A percentile compares a stretch with the other conserved stretches of the same genome.
Evolutionary conservation across 2,329 filamentous ascomycete species (phyloP).

Genomic region (Xylariales sp.): DNA sequence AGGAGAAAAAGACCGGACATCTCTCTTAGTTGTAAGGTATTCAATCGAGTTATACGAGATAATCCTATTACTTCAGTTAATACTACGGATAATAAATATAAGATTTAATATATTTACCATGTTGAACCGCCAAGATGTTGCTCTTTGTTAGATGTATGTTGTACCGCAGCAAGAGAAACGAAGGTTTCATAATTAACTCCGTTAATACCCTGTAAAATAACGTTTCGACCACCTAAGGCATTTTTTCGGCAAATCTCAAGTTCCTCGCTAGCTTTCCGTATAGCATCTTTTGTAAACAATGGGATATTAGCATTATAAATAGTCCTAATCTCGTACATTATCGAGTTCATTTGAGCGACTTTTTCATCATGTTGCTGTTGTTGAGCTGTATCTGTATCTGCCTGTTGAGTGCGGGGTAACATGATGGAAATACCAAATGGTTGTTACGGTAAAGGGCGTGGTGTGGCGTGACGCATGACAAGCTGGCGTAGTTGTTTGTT

Average conservation of each 20-base stretch:
- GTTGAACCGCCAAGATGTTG: background rate
- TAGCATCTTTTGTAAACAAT: background rate
- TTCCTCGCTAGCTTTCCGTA: background rate
- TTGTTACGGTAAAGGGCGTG: background rate
- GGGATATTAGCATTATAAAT: background rate
- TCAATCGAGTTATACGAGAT: slow-evolving; percentile 2
- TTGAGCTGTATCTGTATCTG: background rate
- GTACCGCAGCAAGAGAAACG: background rate
- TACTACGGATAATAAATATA: background rate
- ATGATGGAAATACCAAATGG: background rate
- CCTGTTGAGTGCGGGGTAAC: background rate
- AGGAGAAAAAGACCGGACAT: background rate
- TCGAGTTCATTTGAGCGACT: background rate
- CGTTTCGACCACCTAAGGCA: too few relatives aligned
- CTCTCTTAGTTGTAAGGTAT: background rate
- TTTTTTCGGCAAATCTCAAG: background rate
- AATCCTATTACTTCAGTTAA: background rate
- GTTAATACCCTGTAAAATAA: background rate
- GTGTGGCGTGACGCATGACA: too few relatives aligned
- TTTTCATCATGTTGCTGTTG: background rate
- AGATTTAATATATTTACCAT: background rate
- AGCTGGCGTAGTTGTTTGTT: too few relatives aligned
- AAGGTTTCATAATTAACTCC: background rate
- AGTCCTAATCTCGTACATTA: background rate
- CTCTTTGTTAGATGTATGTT: too few relatives aligned